Percentiles rank a stretch among this genome's conserved stretches.
These are phyloP conservation scores for Diaporthe sp. DNA, from an alignment of 2,329 filamentous ascomycete genomes.

Conservation along the genomic window DNA sequence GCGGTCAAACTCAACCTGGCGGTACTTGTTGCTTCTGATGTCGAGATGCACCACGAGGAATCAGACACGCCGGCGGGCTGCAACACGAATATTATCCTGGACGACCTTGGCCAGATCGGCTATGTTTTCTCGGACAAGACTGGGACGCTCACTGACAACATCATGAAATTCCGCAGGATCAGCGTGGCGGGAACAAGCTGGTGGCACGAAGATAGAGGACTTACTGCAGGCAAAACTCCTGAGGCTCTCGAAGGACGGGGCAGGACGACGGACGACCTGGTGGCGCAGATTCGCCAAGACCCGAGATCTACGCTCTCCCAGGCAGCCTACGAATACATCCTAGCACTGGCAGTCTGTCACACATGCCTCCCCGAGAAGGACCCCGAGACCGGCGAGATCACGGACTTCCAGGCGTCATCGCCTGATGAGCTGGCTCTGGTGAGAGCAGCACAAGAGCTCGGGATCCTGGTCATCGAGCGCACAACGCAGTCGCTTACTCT, in stretches of 20 bases:
- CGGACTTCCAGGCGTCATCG: constrained; percentile 85
- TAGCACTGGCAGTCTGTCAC: constrained; percentile 89
- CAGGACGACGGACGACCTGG: constrained; percentile 78
- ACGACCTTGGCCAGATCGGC: constrained; percentile 90
- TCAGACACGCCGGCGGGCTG: constrained; percentile 89
- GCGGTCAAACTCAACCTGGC: constrained; percentile 85
- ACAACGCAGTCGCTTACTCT: constrained; percentile 78
- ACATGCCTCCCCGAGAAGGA: constrained; percentile 87
- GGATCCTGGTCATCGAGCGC: constrained; percentile 81
- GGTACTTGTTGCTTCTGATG: constrained; percentile 82
- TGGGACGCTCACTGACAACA: constrained; percentile 92
- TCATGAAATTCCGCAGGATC: constrained; percentile 95
- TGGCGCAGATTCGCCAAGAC: constrained; percentile 83
- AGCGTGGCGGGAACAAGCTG: constrained; percentile 91
- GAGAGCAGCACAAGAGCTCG: constrained; percentile 86
- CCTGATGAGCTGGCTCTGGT: constrained; percentile 92
- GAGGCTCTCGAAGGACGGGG: constrained; percentile 63
- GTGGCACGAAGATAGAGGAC: constrained; percentile 87
- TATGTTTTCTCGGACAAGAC: constrained; percentile 97
- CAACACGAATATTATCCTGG: constrained; percentile 94
- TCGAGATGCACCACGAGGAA: constrained; percentile 91
- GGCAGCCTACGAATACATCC: constrained; percentile 84
- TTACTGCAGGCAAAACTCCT: constrained; percentile 55
- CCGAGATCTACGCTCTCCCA: constrained; percentile 77
- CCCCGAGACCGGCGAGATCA: constrained; percentile 67